Conservation (phyloP, 1,139 yeast genomes). For the Saccharomyces hybrid region DNA sequence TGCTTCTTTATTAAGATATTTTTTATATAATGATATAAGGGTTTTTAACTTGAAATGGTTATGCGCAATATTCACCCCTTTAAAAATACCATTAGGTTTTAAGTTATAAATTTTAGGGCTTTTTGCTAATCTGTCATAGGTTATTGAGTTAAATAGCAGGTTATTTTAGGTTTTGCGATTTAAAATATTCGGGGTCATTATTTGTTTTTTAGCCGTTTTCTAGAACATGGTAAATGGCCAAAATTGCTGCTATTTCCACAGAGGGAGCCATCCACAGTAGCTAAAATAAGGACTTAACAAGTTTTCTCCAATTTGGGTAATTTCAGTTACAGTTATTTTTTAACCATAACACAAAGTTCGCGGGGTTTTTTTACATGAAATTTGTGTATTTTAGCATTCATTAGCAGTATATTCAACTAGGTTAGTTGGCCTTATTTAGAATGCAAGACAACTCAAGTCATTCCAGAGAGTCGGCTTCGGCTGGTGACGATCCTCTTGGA, state of each 20-base stretch:
- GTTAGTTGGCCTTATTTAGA: background rate
- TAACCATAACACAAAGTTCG: background rate
- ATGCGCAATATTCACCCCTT: background rate
- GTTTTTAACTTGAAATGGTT: background rate
- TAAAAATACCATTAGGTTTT: background rate
- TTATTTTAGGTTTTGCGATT: background rate
- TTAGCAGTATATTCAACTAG: background rate
- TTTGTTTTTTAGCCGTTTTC: background rate
- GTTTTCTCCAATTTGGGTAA: background rate
- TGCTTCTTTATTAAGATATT: too few relatives aligned
- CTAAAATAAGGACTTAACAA: background rate
- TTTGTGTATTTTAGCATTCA: background rate
- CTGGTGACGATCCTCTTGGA: conserved; percentile 54
- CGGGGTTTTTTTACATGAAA: background rate
- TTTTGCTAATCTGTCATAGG: background rate
- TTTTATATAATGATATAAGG: background rate
- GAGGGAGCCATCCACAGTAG: background rate
- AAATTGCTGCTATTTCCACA: background rate
- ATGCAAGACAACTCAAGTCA: background rate
- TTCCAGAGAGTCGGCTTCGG: background rate
- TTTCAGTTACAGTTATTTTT: too few relatives aligned
- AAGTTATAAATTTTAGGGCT: background rate
- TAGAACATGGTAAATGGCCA: background rate
- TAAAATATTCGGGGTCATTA: background rate
- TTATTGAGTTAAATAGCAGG: background rate